phyloP scores from a whole-genome alignment of 805 yeast species.

The Candida michaelii region DNA sequence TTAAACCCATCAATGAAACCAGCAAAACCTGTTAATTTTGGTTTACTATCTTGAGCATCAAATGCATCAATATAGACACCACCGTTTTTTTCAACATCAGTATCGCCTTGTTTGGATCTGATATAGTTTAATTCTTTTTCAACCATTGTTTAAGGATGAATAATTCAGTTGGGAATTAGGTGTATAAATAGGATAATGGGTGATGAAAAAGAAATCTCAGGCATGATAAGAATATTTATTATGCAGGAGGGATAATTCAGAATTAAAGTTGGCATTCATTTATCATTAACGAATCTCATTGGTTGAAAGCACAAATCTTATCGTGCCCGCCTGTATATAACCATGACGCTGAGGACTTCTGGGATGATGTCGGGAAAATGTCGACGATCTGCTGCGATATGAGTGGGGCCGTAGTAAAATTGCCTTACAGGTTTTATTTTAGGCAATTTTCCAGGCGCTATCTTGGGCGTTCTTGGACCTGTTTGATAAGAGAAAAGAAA shows the following conservation, averaged over 20 bases:
- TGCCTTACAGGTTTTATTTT: not conserved
- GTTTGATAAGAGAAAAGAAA: too few species aligned
- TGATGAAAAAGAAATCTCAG: slow-evolving; percentile 5
- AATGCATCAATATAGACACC: slow-evolving; percentile 36
- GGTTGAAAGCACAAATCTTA: not conserved
- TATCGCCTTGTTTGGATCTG: slow-evolving; percentile 36
- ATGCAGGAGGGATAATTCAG: not conserved
- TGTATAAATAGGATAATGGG: too few species aligned
- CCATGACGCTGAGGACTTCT: not conserved
- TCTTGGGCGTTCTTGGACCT: not conserved
- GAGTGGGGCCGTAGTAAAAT: not conserved
- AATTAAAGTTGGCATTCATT: not conserved
- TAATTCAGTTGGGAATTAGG: not conserved
- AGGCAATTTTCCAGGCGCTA: not conserved
- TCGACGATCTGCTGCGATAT: too few species aligned
- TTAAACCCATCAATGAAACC: slow-evolving; percentile 32
- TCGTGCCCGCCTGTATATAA: not conserved
- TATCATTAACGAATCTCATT: not conserved
- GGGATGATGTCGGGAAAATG: not conserved
- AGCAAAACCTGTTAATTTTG: slow-evolving; percentile 22
- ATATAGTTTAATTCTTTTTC: slow-evolving; percentile 43
- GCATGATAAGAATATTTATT: not conserved
- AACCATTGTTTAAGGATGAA: slow-evolving; percentile 22
- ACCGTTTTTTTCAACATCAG: slow-evolving; percentile 35
- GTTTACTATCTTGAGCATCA: slow-evolving; percentile 19